Percentiles rank a stretch among this genome's conserved stretches.
These are phyloP conservation scores for Cordyceps pruinosa DNA, from an alignment of 2,329 filamentous ascomycete species.

Conservation along the genomic window DNA sequence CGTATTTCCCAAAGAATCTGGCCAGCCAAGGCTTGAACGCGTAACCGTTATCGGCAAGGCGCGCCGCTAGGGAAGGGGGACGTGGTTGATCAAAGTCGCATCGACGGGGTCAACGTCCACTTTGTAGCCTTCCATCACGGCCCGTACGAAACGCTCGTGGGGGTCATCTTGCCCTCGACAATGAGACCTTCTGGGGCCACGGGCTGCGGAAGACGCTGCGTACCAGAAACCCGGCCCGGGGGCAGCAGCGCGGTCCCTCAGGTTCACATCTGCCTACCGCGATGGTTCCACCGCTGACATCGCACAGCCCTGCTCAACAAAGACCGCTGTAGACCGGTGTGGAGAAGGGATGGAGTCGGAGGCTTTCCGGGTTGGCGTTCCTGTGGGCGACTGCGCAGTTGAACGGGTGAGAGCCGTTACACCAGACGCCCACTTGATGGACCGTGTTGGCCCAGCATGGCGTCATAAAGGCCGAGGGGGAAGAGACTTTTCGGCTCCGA, in stretches of 20 bases:
- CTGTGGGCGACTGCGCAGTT: neutral
- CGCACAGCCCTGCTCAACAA: neutral
- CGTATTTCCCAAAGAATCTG: neutral
- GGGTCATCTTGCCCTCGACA: neutral
- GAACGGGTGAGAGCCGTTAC: neutral
- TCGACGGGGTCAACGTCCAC: neutral
- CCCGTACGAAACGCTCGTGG: neutral
- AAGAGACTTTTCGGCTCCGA: neutral
- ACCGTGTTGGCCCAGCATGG: neutral
- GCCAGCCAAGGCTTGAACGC: neutral
- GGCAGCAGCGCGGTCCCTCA: neutral
- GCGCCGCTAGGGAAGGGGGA: neutral
- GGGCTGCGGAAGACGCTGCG: neutral
- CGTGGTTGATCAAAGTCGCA: neutral
- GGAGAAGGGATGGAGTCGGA: neutral
- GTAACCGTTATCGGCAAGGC: neutral
- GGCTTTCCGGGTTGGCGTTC: neutral
- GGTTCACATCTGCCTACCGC: neutral
- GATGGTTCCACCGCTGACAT: neutral
- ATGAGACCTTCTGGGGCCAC: neutral
- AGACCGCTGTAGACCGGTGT: neutral
- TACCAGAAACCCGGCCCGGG: too few relatives aligned
- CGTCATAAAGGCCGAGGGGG: neutral
- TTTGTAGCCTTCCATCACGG: neutral
- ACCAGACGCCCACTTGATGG: neutral